These are phyloP conservation scores for Amaranthus palmeri DNA, from an alignment of 148 eudicot genomes.

Conservation along the genomic window DNA sequence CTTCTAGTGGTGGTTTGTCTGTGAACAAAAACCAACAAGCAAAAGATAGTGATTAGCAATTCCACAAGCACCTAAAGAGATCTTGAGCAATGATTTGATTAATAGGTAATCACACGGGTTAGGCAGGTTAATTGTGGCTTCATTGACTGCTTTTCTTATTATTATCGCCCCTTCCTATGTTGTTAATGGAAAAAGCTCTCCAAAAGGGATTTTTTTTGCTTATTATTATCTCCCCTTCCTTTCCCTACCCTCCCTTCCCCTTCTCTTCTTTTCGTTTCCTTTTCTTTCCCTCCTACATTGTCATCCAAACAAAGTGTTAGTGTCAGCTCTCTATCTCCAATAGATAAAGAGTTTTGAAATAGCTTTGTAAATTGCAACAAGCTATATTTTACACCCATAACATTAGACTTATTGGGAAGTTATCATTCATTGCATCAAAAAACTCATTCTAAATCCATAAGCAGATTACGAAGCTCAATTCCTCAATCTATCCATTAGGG, in stretches of 20 bases:
- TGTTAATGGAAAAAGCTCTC: no score
- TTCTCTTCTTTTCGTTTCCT: no score
- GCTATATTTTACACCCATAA: not conserved
- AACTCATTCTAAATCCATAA: no score
- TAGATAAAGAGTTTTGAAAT: not conserved
- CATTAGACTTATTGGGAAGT: not conserved
- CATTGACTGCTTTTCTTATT: not conserved
- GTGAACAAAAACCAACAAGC: constrained; percentile 23
- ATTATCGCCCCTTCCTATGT: no score
- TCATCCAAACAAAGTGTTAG: no score
- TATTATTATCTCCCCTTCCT: no score
- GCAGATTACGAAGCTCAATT: not conserved
- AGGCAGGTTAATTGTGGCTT: not conserved
- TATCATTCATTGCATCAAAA: not conserved
- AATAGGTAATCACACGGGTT: not conserved
- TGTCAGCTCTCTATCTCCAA: not conserved
- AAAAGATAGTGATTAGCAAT: not conserved
- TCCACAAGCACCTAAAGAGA: not conserved
- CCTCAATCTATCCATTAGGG: not conserved
- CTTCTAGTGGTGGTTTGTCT: constrained; percentile 98
- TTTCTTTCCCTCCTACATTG: no score
- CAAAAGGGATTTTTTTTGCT: no score
- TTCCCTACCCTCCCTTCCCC: no score
- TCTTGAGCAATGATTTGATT: not conserved
- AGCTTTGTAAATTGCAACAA: not conserved